Conservation (phyloP, 495 filamentous ascomycete species). For the Neurospora sp. region DNA sequence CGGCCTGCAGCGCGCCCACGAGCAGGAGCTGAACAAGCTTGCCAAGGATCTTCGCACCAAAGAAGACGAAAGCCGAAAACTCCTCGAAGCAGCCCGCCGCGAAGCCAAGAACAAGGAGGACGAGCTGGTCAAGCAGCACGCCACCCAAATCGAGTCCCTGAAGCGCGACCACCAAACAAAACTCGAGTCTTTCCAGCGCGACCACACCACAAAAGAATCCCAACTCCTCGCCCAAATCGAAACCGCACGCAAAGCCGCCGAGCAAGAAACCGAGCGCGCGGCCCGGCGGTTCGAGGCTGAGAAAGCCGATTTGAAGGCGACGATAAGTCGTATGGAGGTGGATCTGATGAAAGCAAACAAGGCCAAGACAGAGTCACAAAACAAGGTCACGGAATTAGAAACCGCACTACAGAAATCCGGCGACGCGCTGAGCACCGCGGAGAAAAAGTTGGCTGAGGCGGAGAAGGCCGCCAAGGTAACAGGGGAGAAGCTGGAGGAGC, state of each 20-base stretch:
- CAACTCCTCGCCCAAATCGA: background rate
- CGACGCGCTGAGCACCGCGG: background rate
- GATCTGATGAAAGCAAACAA: constrained; percentile 52
- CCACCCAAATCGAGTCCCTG: background rate
- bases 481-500: background rate
- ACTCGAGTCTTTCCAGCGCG: constrained; percentile 16
- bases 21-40: constrained; percentile 29
- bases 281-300: constrained; percentile 43
- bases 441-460: constrained; percentile 1
- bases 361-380: constrained; percentile 25
- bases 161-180: background rate
- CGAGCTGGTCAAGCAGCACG: constrained; percentile 32
- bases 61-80: background rate
- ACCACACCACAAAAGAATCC: background rate
- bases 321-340: constrained; percentile 46
- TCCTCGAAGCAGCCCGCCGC: background rate
- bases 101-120: constrained; percentile 2
- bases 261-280: constrained; percentile 31
- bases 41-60: constrained; percentile 22
- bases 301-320: constrained; percentile 50
- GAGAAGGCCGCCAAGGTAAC: background rate
- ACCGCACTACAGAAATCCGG: background rate
- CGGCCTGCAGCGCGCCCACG: constrained; percentile 59
- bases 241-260: constrained; percentile 18
- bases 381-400: constrained; percentile 9